Conservation (phyloP, 208 protist species). For the Leishmania tropica region DNA sequence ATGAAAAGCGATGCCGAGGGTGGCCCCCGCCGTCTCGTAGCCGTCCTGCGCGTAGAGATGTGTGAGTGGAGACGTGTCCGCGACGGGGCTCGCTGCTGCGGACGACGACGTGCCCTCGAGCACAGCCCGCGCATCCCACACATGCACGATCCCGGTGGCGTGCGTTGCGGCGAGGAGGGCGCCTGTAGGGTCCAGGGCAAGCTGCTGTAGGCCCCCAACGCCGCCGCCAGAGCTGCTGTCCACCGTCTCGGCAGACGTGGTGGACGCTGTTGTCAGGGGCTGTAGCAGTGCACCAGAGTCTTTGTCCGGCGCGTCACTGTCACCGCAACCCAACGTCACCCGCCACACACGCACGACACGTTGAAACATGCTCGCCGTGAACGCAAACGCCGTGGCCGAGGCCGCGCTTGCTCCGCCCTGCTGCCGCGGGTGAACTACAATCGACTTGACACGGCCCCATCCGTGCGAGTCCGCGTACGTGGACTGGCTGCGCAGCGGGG, state of each 20-base stretch:
- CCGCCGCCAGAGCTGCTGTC: slow-evolving; percentile 26
- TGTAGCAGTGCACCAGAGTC: slow-evolving; percentile 9
- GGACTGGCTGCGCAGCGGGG: slow-evolving; percentile 43
- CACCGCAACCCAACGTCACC: neutral
- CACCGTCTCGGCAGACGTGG: neutral
- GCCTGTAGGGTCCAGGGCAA: slow-evolving; percentile 78
- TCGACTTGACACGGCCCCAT: slow-evolving; percentile 68
- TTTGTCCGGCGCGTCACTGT: neutral
- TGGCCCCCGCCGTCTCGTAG: slow-evolving; percentile 48
- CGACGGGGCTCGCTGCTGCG: neutral
- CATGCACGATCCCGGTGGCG: slow-evolving; percentile 46
- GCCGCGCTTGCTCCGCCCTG: neutral
- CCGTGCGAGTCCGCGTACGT: slow-evolving; percentile 36
- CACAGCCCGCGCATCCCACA: slow-evolving; percentile 64
- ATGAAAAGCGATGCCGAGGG: slow-evolving; percentile 71
- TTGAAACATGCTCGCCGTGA: slow-evolving; percentile 81
- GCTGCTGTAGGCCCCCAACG: slow-evolving; percentile 22
- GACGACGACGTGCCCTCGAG: slow-evolving; percentile 9
- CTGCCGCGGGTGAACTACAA: slow-evolving; percentile 49
- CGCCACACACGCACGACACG: slow-evolving; percentile 56
- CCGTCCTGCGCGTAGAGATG: slow-evolving; percentile 68
- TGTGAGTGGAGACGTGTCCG: slow-evolving; percentile 7
- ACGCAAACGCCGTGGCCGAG: slow-evolving; percentile 40
- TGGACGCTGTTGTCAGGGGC: slow-evolving; percentile 16
- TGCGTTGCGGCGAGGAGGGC: slow-evolving; percentile 64